Percentiles rank a stretch among this genome's conserved stretches.
Conservation (phyloP, 164 flowering plant species). For the Taxillus chinensis region DNA sequence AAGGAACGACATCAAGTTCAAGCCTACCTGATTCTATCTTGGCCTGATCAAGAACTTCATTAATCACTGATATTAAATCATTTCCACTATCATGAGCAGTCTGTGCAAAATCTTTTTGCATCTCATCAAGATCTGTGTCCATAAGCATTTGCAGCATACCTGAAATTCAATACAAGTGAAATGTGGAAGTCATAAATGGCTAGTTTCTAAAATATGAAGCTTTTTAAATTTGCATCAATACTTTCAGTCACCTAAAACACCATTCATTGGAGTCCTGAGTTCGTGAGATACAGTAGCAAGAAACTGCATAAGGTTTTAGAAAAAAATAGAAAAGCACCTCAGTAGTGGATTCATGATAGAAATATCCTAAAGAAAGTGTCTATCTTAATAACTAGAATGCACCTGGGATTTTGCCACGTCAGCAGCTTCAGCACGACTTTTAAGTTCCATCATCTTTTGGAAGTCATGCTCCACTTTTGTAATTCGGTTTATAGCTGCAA, state of each 20-base stretch:
- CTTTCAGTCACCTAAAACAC: constrained; percentile 68
- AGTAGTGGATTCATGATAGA: no score
- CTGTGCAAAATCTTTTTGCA: constrained; percentile 65
- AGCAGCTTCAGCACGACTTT: constrained; percentile 92
- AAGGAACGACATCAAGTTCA: constrained; percentile 79
- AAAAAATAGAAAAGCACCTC: no score
- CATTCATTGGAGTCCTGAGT: constrained; percentile 96
- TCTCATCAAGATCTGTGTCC: constrained; percentile 72
- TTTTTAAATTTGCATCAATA: neutral
- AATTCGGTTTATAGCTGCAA: constrained; percentile 64
- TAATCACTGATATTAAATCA: constrained; percentile 72
- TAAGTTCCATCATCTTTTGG: constrained; percentile 66
- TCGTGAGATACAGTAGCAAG: constrained; percentile 97
- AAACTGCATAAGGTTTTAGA: constrained; percentile 40
- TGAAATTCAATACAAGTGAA: constrained; percentile 12
- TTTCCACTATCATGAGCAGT: constrained; percentile 85
- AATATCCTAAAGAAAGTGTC: no score
- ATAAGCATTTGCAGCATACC: constrained; percentile 96
- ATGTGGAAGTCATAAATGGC: neutral
- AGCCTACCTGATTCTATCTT: constrained; percentile 94
- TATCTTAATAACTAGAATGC: constrained; percentile 7
- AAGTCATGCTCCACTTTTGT: constrained; percentile 75
- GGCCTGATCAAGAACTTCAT: constrained; percentile 94
- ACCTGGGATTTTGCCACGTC: constrained; percentile 99
- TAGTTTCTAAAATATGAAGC: neutral